Evolutionary conservation across 2,329 filamentous ascomycete genomes (phyloP).

Genomic region (Sordariomycetes sp.): DNA sequence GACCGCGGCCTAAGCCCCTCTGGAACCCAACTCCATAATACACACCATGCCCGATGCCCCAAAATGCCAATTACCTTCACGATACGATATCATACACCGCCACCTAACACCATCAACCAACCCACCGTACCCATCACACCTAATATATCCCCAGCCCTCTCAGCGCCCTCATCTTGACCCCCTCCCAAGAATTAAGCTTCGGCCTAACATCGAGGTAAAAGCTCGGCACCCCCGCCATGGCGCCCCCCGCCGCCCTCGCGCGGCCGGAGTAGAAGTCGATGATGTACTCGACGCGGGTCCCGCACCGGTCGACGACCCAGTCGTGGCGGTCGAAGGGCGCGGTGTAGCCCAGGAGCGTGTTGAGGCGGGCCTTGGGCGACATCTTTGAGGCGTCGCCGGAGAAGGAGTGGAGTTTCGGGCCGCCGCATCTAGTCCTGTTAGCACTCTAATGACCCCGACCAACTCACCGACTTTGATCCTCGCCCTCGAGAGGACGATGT

Average conservation of each 20-base stretch:
- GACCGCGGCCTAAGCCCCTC: neutral
- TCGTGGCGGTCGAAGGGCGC: conserved; percentile 92
- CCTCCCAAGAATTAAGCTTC: conserved; percentile 56
- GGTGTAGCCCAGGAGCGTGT: conserved; percentile 76
- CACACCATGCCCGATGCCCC: neutral
- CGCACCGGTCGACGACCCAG: conserved; percentile 92
- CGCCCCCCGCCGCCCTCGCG: conserved; percentile 16
- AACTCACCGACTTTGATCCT: neutral
- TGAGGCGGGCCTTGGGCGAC: conserved; percentile 73
- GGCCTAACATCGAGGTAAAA: conserved; percentile 58
- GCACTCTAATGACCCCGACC: neutral
- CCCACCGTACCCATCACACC: neutral
- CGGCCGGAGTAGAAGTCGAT: conserved; percentile 93
- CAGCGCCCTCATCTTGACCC: conserved; percentile 50
- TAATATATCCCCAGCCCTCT: conserved; percentile 35
- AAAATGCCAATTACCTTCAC: neutral
- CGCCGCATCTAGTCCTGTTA: conserved; percentile 37
- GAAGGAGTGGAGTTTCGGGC: conserved; percentile 75
- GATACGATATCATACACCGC: neutral
- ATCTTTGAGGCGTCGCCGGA: conserved; percentile 55
- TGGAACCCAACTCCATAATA: neutral
- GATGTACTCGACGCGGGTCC: conserved; percentile 76
- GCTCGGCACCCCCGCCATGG: conserved; percentile 25
- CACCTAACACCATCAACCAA: neutral
- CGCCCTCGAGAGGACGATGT: neutral